Evolutionary conservation across 306 rosid species (phyloP), one percentile per base, ranked within the genome.

Genomic region (Prunus mongolica): DNA sequence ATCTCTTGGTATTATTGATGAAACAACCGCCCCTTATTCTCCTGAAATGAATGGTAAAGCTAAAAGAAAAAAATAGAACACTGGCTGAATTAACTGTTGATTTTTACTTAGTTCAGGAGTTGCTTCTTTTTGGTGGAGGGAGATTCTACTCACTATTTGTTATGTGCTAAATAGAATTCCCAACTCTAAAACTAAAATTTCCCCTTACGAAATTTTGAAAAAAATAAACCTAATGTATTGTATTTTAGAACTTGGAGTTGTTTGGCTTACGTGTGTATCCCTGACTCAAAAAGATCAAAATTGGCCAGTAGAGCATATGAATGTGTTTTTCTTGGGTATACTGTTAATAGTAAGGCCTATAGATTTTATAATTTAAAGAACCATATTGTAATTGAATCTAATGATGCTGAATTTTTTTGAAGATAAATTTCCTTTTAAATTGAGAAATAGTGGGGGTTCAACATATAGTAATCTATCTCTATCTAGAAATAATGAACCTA

Each of bases 201-300:
- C 60, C 3, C 32, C 58, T 1, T 56, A 28, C 57, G 54, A 72
- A 38, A 34, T 72, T 0, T 56, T 6, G 51, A 72, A 41, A 22
- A 72, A 57, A 72, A 2, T 34, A 56, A 77, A 15, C 50, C 49
- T 1, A 79, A 79, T 46, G 8, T 73, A 10, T 11, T 15, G 0
- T 72, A 64, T 28, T 14, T 79, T n/a, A 56, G 24, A 73, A 34
- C 51, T 12, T 79, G 65, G 45, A 56, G 65, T 12, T 79, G 75
- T 32, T 55, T 73, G 10, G 78, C 30, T 0, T 73, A 52, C 58
- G 57, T 65, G 0, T 0, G 9, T 6, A n/a, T 55, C 12, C 60
- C 19, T 4, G 5, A 78, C 5, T 47, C 24, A 1, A 70, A 78
- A 20, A 32, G 18, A 70, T 5, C 8, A 8, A 60, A 79, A 65